A percentile compares a stretch with the other conserved stretches of the same genome.
These are phyloP conservation scores for Epichloe sibirici DNA, from an alignment of 2,329 filamentous ascomycete species.

Conservation along the genomic window DNA sequence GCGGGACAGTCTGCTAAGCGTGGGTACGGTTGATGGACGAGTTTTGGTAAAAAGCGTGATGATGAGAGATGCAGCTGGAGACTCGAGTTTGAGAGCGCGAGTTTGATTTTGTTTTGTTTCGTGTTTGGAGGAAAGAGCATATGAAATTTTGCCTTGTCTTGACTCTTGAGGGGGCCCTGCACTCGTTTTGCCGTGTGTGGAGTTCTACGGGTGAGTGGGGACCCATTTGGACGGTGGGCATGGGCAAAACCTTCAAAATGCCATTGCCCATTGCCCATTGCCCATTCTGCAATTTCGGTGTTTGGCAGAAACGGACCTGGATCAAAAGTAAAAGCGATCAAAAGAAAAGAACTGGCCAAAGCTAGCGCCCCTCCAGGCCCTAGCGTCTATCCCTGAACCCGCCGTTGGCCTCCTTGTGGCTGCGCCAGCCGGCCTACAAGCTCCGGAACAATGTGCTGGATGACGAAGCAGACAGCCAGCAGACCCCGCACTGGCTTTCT, in stretches of 20 bases:
- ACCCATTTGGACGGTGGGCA: neutral
- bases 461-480: no score
- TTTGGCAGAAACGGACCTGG: neutral
- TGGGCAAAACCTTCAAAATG: neutral
- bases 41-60: no score
- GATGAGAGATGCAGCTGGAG: no score
- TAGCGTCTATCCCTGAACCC: neutral
- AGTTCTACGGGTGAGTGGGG: neutral
- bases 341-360: neutral
- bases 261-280: neutral
- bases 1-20: neutral
- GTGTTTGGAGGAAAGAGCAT: no score
- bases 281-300: neutral
- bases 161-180: no score
- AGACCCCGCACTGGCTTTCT: neutral
- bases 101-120: no score
- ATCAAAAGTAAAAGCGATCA: neutral
- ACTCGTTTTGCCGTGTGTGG: no score
- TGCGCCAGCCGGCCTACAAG: neutral
- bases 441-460: neutral
- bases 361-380: neutral
- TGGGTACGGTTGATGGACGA: neutral
- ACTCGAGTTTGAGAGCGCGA: no score
- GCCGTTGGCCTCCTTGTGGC: neutral
- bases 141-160: no score